A percentile compares a stretch with the other conserved stretches of the same genome.
Evolutionary conservation across 495 filamentous ascomycete genomes (phyloP).

Genomic region (Neurospora sp.): DNA sequence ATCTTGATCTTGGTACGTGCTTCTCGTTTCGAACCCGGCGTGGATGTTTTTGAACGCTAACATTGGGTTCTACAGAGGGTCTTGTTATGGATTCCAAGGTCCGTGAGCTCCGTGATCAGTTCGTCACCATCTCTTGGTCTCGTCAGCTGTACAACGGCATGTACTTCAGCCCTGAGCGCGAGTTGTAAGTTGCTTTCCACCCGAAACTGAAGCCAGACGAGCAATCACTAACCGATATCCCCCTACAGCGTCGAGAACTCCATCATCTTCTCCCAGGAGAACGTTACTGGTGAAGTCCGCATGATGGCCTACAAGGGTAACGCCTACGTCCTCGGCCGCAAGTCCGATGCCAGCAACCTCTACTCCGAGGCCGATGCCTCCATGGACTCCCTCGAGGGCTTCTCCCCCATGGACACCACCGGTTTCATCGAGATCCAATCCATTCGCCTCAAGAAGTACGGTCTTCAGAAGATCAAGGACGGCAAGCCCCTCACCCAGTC

Average conservation of each 20-base stretch:
- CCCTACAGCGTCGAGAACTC: conserved; percentile 43
- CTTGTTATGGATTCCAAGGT: conserved; percentile 79
- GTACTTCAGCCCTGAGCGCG: conserved; percentile 70
- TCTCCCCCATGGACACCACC: conserved; percentile 57
- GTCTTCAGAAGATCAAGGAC: conserved; percentile 53
- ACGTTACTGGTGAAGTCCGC: conserved; percentile 58
- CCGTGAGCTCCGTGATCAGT: conserved; percentile 73
- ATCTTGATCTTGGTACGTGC: conserved; percentile 56
- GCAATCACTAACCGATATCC: conserved; percentile 43
- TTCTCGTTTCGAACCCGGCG: not conserved
- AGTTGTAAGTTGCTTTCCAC: conserved; percentile 13
- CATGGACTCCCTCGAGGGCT: conserved; percentile 84
- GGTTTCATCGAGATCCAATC: conserved; percentile 74
- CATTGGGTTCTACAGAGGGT: conserved; percentile 38
- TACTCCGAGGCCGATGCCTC: conserved; percentile 70
- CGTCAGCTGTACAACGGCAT: conserved; percentile 72
- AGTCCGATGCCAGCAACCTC: conserved; percentile 69
- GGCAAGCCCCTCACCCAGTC: conserved; percentile 38
- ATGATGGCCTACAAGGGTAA: conserved; percentile 68
- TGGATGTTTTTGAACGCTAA: not conserved
- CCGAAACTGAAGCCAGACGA: conserved; percentile 53
- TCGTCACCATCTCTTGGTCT: conserved; percentile 67
- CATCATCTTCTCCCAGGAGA: conserved; percentile 55
- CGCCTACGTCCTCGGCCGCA: conserved; percentile 64
- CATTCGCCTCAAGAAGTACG: conserved; percentile 88